Base-by-base conservation (phyloP, 2,329 filamentous ascomycete species). In the Fusarium compactum region DNA sequence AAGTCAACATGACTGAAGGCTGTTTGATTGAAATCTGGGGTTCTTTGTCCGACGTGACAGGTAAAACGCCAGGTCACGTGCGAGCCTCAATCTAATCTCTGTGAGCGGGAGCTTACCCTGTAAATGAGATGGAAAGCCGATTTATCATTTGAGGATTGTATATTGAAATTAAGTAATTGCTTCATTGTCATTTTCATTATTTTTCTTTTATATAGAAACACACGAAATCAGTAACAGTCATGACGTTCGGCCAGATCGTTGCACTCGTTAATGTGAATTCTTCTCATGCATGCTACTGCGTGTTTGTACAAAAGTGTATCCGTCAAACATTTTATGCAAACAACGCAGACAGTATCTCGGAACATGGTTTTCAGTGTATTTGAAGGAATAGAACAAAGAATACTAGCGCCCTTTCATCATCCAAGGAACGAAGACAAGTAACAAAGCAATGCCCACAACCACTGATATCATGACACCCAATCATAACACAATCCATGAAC, bases 41-140 rank as follows among this genome's bases (percentile, higher is more conserved):
- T 44, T 24, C 51, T 45, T 58, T 51, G 67, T 59, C 43, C 54
- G 61, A 68, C 64, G 65, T 73, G 71, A 71, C 65, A 47, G 69
- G 69, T 44, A 53, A 52, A 74, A 76, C 74, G 72, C 74, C 74
- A 67, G 44, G 54, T 76, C 74, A 76, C 74, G 74, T 76, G 74
- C n/a, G 6, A 4, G 11, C 14, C 27, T 46, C 20, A n/a, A 24
- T 38, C n/a, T 41, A 20, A 46, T 50, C n/a, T 25, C n/a, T 14
- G 5, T 25, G 27, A 6, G 7, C 2, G 29, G n/a, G 9, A 16
- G 11, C 20, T 40, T 72, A 72, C 70, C 70, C 69, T 72, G n/a
- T 46, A 57, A 11, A 44, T 18, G 1, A 8, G 20, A 12, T 34
- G 8, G 14, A 4, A 6, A 25, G 34, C 8, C 25, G 16, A 29